Conservation (phyloP, 176 grass and related monocot genomes). For the Cenchrus fungigraminus region DNA sequence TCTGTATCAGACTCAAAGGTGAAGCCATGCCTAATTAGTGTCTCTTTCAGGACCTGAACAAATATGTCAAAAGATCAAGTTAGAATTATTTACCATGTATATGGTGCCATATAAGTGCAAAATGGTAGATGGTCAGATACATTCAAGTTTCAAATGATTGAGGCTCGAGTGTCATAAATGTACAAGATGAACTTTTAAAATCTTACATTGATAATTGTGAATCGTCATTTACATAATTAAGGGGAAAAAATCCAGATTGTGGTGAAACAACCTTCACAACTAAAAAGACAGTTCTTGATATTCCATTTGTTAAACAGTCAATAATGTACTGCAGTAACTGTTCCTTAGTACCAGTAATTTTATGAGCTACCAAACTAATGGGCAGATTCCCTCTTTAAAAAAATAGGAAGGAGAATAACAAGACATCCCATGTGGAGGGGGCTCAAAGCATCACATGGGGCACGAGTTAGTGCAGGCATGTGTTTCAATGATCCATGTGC, state of each 20-base stretch:
- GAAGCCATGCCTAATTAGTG: constrained; percentile 78
- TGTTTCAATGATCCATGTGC: constrained; percentile 10
- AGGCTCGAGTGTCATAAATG: too few species aligned
- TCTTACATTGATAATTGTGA: not conserved
- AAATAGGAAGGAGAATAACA: not conserved
- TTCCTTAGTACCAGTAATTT: not conserved
- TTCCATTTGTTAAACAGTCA: not conserved
- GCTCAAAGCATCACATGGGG: not conserved
- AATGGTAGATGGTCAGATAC: not conserved
- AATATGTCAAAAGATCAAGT: constrained; percentile 13
- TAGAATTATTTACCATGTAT: not conserved
- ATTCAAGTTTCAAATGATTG: too few species aligned
- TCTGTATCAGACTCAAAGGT: constrained; percentile 93
- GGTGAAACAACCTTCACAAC: not conserved
- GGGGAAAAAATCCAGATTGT: not conserved
- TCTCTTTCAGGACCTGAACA: constrained; percentile 88
- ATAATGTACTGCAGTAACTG: not conserved
- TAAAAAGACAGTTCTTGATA: not conserved
- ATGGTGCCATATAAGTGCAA: not conserved
- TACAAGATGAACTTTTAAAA: not conserved
- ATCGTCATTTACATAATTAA: not conserved
- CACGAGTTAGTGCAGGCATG: constrained; percentile 25
- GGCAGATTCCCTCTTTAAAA: not conserved
- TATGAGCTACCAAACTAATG: not conserved
- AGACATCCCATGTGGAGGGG: constrained; percentile 42